phyloP scores from a whole-genome alignment of 345 rosid species.

The Cardiospermum halicacabum region DNA sequence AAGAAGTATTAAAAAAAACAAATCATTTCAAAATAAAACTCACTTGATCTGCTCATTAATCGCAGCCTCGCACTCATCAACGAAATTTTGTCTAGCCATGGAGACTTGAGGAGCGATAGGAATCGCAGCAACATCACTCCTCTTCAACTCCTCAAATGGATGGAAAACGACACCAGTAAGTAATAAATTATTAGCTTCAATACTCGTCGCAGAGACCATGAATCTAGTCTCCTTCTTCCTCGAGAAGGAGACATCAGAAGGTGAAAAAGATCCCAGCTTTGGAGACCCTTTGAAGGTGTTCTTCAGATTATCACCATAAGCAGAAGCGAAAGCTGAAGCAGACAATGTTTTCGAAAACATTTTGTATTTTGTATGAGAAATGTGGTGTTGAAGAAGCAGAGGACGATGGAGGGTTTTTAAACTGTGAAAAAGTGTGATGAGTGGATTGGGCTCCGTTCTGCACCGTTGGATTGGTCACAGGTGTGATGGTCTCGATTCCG shows the following conservation, averaged over 20 bases:
- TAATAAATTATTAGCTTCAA: slow-evolving; percentile 20
- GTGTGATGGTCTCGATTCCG: slow-evolving; percentile 17
- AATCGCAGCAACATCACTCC: slow-evolving; percentile 40
- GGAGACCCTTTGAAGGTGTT: slow-evolving; percentile 14
- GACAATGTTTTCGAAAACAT: slow-evolving; percentile 25
- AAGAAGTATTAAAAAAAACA: not conserved
- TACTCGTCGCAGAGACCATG: slow-evolving; percentile 24
- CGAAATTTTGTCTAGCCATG: slow-evolving; percentile 61
- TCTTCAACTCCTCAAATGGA: slow-evolving; percentile 81
- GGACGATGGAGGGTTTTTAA: slow-evolving; percentile 13
- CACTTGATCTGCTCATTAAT: slow-evolving; percentile 91
- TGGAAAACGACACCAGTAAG: slow-evolving; percentile 62
- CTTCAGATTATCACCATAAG: slow-evolving; percentile 16
- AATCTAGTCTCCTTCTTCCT: slow-evolving; percentile 11
- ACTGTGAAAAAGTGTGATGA: not conserved
- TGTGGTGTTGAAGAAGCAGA: not conserved
- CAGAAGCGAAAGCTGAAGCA: slow-evolving; percentile 16
- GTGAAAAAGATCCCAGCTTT: slow-evolving; percentile 9
- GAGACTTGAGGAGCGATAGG: slow-evolving; percentile 48
- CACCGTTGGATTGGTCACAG: slow-evolving; percentile 37
- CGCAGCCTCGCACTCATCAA: slow-evolving; percentile 50
- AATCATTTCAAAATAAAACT: slow-evolving; percentile 3
- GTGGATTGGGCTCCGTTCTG: slow-evolving; percentile 15
- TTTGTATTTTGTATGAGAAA: not conserved
- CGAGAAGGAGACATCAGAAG: slow-evolving; percentile 12